Evolutionary conservation across 2,329 filamentous ascomycete species (phyloP), one percentile per base, ranked within the genome.

Genomic region (Sclerotinia minor): DNA sequence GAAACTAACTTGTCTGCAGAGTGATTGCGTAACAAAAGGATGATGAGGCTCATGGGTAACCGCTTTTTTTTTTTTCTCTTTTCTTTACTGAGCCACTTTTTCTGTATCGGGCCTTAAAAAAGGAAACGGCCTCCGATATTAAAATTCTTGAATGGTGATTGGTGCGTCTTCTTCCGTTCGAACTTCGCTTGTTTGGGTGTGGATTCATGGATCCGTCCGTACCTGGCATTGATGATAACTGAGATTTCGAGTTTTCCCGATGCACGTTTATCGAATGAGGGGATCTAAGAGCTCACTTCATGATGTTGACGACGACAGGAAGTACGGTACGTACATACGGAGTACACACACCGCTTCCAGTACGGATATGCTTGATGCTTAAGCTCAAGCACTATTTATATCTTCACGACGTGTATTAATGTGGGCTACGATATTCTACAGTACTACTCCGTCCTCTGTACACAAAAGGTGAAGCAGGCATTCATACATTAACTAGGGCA

Each of bases 241-340:
- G n/a, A 61, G 26, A 50, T 61, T 61, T 61, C 58, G 58, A 49
- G 58, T 50, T 50, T 61, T 61, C 44, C 58, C 58, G 58, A 61
- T 61, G 45, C 21, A 61, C n/a, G 26, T 35, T 60, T 32, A 38
- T 26, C 50, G 58, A 61, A 26, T 2, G 44, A 61, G 58, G 49
- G 55, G 55, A 49, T 50, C 45, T 49, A 45, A 49, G 19, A 17
- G 49, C 21, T 50, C 19, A 24, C 19, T 35, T 41, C 38, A 41
- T 15, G 38, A 32, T 59, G 11, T 47, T 44, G 57, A 59, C 9
- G 57, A 59, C 9, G 26, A 45, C 17, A 45, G 21, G 5, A 32
- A 59, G 38, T 41, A 38, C 11, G 13, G n/a, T n/a, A n/a, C n/a
- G n/a, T n/a, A n/a, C n/a, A n/a, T 38, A 38, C 35, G 3, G 32